Evolutionary conservation across 805 yeast species (phyloP).

Genomic region (Scheffersomyces stipitis): DNA sequence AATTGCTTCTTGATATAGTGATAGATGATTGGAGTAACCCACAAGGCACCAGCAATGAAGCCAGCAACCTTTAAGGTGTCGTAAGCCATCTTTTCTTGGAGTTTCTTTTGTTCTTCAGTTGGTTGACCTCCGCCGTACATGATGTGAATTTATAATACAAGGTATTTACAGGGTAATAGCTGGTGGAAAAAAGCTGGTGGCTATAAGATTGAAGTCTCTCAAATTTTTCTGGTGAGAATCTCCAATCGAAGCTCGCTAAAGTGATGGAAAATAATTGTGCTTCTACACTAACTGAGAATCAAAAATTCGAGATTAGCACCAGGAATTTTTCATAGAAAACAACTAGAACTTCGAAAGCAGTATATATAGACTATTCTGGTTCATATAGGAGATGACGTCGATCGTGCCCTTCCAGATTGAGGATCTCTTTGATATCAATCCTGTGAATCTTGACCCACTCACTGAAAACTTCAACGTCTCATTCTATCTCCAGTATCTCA

Average conservation of each 20-base stretch:
- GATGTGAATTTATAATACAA: not conserved
- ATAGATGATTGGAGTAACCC: conserved; percentile 54
- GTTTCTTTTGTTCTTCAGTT: conserved; percentile 65
- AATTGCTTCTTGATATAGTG: conserved; percentile 55
- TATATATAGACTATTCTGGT: too few species aligned
- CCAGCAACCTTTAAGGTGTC: conserved; percentile 62
- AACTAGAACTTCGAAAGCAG: too few species aligned
- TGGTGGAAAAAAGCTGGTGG: too few species aligned
- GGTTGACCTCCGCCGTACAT: conserved; percentile 52
- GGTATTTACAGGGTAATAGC: not conserved
- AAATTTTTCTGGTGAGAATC: too few species aligned
- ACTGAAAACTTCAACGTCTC: conserved; percentile 89
- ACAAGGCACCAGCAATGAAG: conserved; percentile 62
- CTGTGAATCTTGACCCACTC: conserved; percentile 81
- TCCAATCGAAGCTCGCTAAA: too few species aligned
- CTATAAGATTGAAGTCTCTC: too few species aligned
- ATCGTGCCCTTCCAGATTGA: conserved; percentile 84
- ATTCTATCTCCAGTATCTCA: conserved; percentile 80
- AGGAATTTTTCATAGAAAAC: too few species aligned
- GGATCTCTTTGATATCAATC: conserved; percentile 70
- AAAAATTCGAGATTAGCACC: too few species aligned
- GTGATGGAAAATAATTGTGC: too few species aligned
- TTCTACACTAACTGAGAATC: too few species aligned
- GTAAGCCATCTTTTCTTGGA: conserved; percentile 62
- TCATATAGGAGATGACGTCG: too few species aligned